Percentiles rank a stretch among this genome's conserved stretches.
Conservation (phyloP, 345 rosid species). For the Linum trigynum region DNA sequence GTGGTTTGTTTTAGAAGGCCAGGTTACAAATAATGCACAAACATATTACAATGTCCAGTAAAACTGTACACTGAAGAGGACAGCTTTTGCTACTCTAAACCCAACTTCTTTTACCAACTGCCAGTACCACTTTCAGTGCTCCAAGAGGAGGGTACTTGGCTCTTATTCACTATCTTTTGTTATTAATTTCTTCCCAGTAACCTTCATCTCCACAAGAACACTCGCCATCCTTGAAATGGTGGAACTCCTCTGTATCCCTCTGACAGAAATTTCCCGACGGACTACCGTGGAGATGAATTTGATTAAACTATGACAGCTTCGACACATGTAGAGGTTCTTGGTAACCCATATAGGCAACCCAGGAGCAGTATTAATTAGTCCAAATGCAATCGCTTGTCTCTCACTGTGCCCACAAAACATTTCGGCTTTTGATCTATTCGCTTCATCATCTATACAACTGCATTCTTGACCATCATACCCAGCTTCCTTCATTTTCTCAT, state of each 20-base stretch:
- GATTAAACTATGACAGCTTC: conserved; percentile 16
- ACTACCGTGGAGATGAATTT: conserved; percentile 22
- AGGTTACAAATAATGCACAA: too few species aligned
- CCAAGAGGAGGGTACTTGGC: neutral
- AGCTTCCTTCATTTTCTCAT: conserved; percentile 23
- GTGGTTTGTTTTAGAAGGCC: too few species aligned
- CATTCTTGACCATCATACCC: conserved; percentile 16
- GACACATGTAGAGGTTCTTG: conserved; percentile 26
- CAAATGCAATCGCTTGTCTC: conserved; percentile 20
- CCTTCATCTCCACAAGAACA: conserved; percentile 32
- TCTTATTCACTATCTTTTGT: conserved; percentile 8
- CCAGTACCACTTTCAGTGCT: neutral
- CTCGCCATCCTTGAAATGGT: conserved; percentile 25
- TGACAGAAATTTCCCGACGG: conserved; percentile 25
- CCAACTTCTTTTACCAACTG: neutral
- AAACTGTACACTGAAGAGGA: neutral
- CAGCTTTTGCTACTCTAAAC: too few species aligned
- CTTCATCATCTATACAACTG: conserved; percentile 11
- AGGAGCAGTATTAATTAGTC: conserved; percentile 24
- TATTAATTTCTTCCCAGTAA: conserved; percentile 23
- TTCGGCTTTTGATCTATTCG: conserved; percentile 13
- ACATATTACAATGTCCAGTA: neutral
- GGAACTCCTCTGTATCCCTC: conserved; percentile 27
- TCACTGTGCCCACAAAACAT: conserved; percentile 30
- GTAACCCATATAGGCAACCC: conserved; percentile 27